Evolutionary conservation across 2,329 filamentous ascomycete species (phyloP), one percentile per base, ranked within the genome.

Genomic region (Chaetomium olivaceum): DNA sequence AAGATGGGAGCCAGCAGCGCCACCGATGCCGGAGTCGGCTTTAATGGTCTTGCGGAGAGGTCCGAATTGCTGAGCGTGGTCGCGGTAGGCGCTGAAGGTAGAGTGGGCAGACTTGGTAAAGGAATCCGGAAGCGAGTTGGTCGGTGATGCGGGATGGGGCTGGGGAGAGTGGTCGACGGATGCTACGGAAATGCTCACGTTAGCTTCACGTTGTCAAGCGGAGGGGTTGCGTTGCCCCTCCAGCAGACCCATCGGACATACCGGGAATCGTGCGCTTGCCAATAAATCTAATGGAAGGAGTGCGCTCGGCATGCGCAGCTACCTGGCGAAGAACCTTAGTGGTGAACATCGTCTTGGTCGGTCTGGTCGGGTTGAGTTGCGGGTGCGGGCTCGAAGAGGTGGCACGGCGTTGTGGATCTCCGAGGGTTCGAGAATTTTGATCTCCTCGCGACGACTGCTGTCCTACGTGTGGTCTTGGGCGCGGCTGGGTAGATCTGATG

Each of bases 21-120:
- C 85, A 70, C 91, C 91, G 68, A 85, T 77, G 71, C 82, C 81
- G 43, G 67, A 67, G 51, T 70, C 73, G 33, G 71, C 71, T 69
- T 78, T 78, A 68, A 86, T 81, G 56, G 81, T 81, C 80, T 86
- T 86, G 77, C 85, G 84, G 66, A 93, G 85, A 19, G 91, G 91
- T 39, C 91, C 91, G 76, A 92, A 90, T 79, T 92, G 90, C 78
- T 91, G 89, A 66, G 89, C 90, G 76, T 89, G 87, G 78, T 91
- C 86, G 75, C 91, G 89, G 83, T 93, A 93, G 73, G 85, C 84
- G 76, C 89, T 90, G 81, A 93, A 93, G 67, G 85, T 87, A 70
- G 83, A 78, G 79, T 86, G 83, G 39, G 80, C 78, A 70, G 81
- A 78, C 59, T 72, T 74, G 68, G 76, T 73, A 72, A 85, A 86